Base-by-base conservation (phyloP, 768 basidiomycete genomes). In the Psilocybe cyanescens region DNA sequence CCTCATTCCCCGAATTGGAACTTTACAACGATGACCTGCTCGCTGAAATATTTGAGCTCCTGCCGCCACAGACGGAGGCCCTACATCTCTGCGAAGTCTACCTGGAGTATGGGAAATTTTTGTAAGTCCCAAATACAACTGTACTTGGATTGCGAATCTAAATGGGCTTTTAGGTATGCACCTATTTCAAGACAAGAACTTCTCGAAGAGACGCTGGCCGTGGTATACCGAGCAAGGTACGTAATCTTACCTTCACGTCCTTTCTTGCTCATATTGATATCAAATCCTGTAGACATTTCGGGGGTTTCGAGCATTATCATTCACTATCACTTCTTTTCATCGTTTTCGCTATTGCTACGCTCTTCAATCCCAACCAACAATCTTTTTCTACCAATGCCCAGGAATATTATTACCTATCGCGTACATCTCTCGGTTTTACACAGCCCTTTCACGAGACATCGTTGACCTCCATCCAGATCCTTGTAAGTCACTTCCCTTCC, bases 11-110 rank as follows among this genome's bases (percentile, higher is more conserved):
- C 17, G 61, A 67, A n/a, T 46, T 55, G 45, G 37, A 59, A 12
- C 39, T 61, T 19, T 41, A 52, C 48, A 58, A 63, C 51, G 49
- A 58, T 11, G 14, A 5, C 16, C 55, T 68, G n/a, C 53, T 67
- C 33, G 41, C 65, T 17, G 56, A 65, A 9, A n/a, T 67, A 1
- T 79, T 83, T 63, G 66, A 67, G 11, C 66, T 81, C 41, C 76
- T 89, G 1, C 90, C 91, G 4, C 75, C 83, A 0, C 74, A 84
- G 2, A 79, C 84, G 3, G 84, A 90, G 65, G 89, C 90, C 1
- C 73, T 82, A 12, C 80, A 78, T 14, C 74, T 91, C 17, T 87
- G 85, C 59, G 86, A 90, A 44, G 73, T 86, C 33, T 92, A 90
- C 70, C 74, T 90, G 41, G 85, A 88, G 58, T 80, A 84, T 70